A percentile compares a stretch with the other conserved stretches of the same genome.
phyloP scores from a whole-genome alignment of 129 eudicot genomes.

The Pittosporum tobira region DNA sequence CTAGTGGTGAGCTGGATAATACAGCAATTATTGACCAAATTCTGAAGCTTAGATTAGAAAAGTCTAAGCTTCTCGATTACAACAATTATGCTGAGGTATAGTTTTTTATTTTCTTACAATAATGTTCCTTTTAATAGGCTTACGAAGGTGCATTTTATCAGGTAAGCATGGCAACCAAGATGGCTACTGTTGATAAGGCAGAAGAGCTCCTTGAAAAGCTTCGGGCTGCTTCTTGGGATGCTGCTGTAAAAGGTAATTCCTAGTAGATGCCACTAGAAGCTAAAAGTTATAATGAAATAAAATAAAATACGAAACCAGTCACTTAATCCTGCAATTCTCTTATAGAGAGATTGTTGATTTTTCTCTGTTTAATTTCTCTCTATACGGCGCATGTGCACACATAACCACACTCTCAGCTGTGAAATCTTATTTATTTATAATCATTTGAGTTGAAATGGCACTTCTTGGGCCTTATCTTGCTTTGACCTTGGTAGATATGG shows the following conservation, averaged over 20 bases:
- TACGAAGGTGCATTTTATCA: slow-evolving; percentile 19
- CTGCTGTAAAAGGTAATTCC: slow-evolving; percentile 92
- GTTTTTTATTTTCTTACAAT: background rate
- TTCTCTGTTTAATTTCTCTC: too few relatives aligned
- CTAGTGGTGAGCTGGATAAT: slow-evolving; percentile 88
- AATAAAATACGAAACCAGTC: too few relatives aligned
- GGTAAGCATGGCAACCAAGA: slow-evolving; percentile 98
- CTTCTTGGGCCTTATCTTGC: background rate
- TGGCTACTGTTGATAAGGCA: slow-evolving; percentile 95
- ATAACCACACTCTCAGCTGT: background rate
- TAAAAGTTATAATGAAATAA: too few relatives aligned
- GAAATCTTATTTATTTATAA: background rate
- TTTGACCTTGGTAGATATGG: slow-evolving; percentile 51
- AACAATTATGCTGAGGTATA: slow-evolving; percentile 93
- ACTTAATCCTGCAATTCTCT: too few relatives aligned
- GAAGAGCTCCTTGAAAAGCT: slow-evolving; percentile 96
- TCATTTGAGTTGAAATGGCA: background rate
- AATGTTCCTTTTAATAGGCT: slow-evolving; percentile 6
- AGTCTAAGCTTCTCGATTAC: slow-evolving; percentile 93
- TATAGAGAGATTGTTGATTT: too few relatives aligned
- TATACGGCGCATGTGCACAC: too few relatives aligned
- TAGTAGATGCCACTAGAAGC: too few relatives aligned
- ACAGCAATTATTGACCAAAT: slow-evolving; percentile 74
- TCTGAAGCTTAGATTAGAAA: slow-evolving; percentile 77
- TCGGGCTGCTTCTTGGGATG: slow-evolving; percentile 88